Evolutionary conservation across 176 grass and related monocot species (phyloP), one percentile per base, ranked within the genome.

Genomic region (Phragmites australis): DNA sequence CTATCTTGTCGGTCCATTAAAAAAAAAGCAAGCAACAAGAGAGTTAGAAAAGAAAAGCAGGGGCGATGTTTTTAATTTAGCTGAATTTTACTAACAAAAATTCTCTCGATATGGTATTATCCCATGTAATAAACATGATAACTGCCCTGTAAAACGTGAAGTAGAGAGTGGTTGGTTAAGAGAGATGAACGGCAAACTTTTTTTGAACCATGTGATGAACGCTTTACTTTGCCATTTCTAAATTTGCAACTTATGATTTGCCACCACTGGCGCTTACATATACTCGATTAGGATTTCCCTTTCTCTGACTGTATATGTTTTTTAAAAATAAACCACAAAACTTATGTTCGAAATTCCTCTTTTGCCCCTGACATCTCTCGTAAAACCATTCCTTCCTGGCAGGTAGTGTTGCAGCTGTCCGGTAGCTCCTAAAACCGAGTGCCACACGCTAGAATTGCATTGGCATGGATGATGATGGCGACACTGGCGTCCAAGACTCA

Each of bases 341-440:
- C n/a, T 5, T 31, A 2, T 71, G 25, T 30, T 19, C 31, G 19
- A 10, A 47, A 1, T 62, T 62, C 56, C 41, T 12, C 0, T 48
- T 32, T 77, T 77, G 42, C 74, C 42, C 40, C 15, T 29, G 54
- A 14, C 73, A 74, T 22, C 15, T 55, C 51, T 41, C 32, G 14
- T 39, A 42, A 50, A n/a, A 25, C 21, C 7, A 27, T 19, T 42
- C 52, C 72, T 56, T 32, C 25, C 30, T 41, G 34, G 72, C 72
- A 75, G 72, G 51, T 44, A 58, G 6, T 6, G 50, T 21, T 41
- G 52, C n/a, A 43, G 72, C 53, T 75, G 37, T 74, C 50, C 50
- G 19, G n/a, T 56, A 25, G 52, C 51, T 74, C 71, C 52, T 75
- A 58, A 58, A 75, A 75, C 52, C 37, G 40, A 29, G 73, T 60